These are phyloP conservation scores for Boletus rubropictus DNA, from an alignment of 768 basidiomycete species.

Conservation along the genomic window DNA sequence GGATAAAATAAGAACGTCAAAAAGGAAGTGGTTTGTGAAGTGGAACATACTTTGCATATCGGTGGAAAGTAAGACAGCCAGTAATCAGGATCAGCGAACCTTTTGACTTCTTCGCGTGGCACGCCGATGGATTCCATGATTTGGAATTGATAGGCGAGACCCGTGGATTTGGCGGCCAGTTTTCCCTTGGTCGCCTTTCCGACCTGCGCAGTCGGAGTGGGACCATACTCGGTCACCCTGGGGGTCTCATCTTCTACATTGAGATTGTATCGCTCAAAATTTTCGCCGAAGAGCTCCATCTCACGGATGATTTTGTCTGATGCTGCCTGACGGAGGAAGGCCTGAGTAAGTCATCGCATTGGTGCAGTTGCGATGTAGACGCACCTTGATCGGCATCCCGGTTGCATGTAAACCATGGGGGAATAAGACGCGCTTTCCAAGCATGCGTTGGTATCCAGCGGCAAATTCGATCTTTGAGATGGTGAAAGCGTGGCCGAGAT, in stretches of 20 bases:
- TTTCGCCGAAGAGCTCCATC: conserved; percentile 89
- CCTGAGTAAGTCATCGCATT: background rate
- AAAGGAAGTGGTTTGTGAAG: background rate
- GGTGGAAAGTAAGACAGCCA: conserved; percentile 97
- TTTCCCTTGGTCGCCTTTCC: conserved; percentile 96
- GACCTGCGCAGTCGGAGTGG: conserved; percentile 43
- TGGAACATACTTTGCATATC: conserved; percentile 68
- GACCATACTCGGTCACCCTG: conserved; percentile 37
- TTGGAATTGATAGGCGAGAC: conserved; percentile 95
- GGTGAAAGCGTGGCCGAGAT: conserved; percentile 96
- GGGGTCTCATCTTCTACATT: conserved; percentile 42
- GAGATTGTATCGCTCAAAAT: conserved; percentile 61
- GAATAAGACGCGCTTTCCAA: conserved; percentile 91
- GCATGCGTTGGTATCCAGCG: conserved; percentile 90
- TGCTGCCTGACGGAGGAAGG: conserved; percentile 58
- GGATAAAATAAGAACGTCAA: background rate
- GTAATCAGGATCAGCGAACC: conserved; percentile 90
- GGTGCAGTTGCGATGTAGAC: conserved; percentile 21
- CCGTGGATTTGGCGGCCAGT: conserved; percentile 86
- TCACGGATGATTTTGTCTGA: conserved; percentile 96
- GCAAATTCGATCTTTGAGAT: conserved; percentile 98
- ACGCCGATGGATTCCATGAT: conserved; percentile 95
- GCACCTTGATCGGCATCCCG: conserved; percentile 98
- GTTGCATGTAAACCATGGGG: conserved; percentile 98
- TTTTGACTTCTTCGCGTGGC: conserved; percentile 84